These are phyloP conservation scores for Chlorella sorokiniana DNA, from an alignment of 139 green algal species.

Conservation along the genomic window DNA sequence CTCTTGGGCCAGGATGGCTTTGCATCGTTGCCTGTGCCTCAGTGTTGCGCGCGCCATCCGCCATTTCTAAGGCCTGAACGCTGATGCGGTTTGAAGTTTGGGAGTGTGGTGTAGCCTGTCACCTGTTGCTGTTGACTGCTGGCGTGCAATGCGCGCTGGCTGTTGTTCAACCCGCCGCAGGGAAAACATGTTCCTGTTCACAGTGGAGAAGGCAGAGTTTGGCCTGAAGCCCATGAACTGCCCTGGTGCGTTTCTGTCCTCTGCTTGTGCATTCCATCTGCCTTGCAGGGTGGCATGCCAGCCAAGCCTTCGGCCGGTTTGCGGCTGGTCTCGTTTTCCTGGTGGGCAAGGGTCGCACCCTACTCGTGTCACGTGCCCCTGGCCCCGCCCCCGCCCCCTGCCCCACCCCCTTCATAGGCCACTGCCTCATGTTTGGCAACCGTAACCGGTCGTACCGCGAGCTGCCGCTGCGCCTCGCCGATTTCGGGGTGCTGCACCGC, in stretches of 20 bases:
- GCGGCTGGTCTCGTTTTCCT: too few relatives aligned
- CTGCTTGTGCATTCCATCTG: not conserved
- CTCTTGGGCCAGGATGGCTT: too few relatives aligned
- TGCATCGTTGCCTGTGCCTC: not conserved
- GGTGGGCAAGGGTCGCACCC: not conserved
- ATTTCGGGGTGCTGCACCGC: conserved; percentile 98
- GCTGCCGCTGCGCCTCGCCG: conserved; percentile 91
- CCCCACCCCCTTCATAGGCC: conserved; percentile 56
- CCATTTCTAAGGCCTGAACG: not conserved
- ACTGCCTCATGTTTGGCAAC: conserved; percentile 96
- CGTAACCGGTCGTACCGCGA: conserved; percentile 92
- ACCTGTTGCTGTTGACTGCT: not conserved
- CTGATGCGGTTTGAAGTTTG: not conserved
- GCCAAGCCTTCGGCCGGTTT: not conserved
- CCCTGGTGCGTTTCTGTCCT: conserved; percentile 61
- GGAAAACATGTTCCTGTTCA: conserved; percentile 98
- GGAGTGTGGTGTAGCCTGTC: not conserved
- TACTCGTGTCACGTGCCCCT: too few relatives aligned
- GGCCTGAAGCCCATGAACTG: conserved; percentile 99
- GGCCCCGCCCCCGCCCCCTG: not conserved
- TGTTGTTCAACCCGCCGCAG: not conserved
- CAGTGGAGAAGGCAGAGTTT: conserved; percentile 95
- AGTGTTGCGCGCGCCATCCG: too few relatives aligned
- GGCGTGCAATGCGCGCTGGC: not conserved
- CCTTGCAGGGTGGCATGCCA: not conserved